Evolutionary conservation across 768 basidiomycete species (phyloP).

Genomic region (Udeniomyces megalosporus): DNA sequence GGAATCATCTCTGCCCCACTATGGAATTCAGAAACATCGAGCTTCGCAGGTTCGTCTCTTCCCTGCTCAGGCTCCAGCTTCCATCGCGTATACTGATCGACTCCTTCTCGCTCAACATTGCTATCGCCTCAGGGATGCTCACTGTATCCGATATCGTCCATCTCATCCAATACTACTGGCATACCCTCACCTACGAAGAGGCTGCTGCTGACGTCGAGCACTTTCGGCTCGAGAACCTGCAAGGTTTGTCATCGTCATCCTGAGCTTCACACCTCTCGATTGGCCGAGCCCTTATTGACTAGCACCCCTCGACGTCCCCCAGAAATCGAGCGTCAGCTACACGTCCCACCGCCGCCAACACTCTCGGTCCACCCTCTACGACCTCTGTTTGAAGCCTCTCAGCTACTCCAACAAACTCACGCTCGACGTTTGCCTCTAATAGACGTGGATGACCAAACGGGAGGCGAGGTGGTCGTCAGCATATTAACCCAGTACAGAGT

Average conservation of each 20-base stretch:
- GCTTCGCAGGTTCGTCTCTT: slow-evolving; percentile 49
- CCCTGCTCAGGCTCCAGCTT: no score
- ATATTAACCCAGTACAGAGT: slow-evolving; percentile 95
- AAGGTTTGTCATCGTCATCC: slow-evolving; percentile 43
- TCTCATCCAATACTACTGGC: slow-evolving; percentile 96
- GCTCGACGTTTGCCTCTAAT: slow-evolving; percentile 86
- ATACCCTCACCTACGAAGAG: slow-evolving; percentile 61
- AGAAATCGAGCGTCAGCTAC: slow-evolving; percentile 89
- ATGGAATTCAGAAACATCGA: slow-evolving; percentile 88
- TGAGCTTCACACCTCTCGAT: not conserved
- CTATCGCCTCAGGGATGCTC: slow-evolving; percentile 56
- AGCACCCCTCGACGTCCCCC: not conserved
- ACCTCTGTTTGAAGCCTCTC: slow-evolving; percentile 77
- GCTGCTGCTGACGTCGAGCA: slow-evolving; percentile 83
- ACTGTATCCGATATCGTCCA: slow-evolving; percentile 99
- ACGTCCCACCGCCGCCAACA: slow-evolving; percentile 81
- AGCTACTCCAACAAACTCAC: slow-evolving; percentile 81
- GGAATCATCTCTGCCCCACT: slow-evolving; percentile 95
- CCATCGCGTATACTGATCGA: not conserved
- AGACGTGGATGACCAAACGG: slow-evolving; percentile 81
- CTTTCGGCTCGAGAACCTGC: slow-evolving; percentile 68
- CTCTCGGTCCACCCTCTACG: slow-evolving; percentile 73
- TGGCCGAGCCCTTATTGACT: not conserved
- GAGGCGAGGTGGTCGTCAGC: slow-evolving; percentile 86
- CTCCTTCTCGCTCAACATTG: not conserved